Conservation (phyloP, 495 filamentous ascomycete genomes). For the Neurospora sp. region DNA sequence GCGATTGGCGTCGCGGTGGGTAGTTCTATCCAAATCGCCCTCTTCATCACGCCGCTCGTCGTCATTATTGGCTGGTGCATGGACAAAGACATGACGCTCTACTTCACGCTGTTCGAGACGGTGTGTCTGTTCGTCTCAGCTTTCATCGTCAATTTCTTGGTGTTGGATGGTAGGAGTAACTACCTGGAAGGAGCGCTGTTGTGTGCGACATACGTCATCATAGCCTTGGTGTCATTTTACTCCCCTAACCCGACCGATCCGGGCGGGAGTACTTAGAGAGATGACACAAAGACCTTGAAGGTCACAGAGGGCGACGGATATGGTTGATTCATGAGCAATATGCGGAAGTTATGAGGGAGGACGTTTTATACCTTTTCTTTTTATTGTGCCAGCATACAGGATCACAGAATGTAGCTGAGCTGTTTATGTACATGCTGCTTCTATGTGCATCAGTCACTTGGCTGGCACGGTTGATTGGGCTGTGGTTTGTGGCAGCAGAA, state of each 20-base stretch:
- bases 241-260: slow-evolving; percentile 37
- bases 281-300: not conserved
- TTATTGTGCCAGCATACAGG: not conserved
- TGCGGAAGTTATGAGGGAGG: not conserved
- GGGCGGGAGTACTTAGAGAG: slow-evolving; percentile 31
- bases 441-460: not conserved
- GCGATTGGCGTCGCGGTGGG: slow-evolving; percentile 86
- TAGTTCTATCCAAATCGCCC: slow-evolving; percentile 77
- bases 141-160: slow-evolving; percentile 84
- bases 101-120: slow-evolving; percentile 90
- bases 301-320: not conserved
- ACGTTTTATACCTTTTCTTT: not conserved
- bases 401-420: not conserved
- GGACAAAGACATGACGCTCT: slow-evolving; percentile 72
- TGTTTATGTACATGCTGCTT: not conserved
- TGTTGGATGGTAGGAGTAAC: slow-evolving; percentile 78
- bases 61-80: slow-evolving; percentile 86
- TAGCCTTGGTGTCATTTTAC: slow-evolving; percentile 56
- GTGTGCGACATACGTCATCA: slow-evolving; percentile 75
- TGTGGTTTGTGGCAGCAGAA: not conserved
- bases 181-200: slow-evolving; percentile 80
- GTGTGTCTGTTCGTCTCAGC: slow-evolving; percentile 75
- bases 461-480: not conserved
- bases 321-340: not conserved
- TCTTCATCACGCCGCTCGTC: slow-evolving; percentile 82